These are phyloP conservation scores for Chloranthus sessilifolius DNA, from an alignment of 164 flowering plant species.

Conservation along the genomic window DNA sequence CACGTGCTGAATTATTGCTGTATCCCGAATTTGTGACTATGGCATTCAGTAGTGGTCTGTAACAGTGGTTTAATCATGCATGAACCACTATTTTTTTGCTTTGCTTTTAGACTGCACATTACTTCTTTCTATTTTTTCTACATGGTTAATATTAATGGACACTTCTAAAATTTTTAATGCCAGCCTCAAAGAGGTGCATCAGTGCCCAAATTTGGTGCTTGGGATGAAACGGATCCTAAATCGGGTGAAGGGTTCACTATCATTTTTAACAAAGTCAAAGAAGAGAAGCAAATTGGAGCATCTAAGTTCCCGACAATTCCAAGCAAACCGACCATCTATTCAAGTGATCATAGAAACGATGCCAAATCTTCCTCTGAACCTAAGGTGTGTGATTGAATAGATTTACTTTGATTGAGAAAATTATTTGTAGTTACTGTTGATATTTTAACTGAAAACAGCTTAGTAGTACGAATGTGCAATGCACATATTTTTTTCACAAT, in stretches of 20 bases:
- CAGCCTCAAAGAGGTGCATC: constrained; percentile 41
- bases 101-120: neutral
- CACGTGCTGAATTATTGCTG: too few relatives aligned
- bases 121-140: neutral
- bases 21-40: too few relatives aligned
- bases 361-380: constrained; percentile 12
- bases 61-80: too few relatives aligned
- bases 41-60: too few relatives aligned
- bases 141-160: neutral
- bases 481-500: neutral
- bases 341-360: constrained; percentile 14
- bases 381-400: constrained; percentile 21
- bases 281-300: constrained; percentile 43
- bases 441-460: too few relatives aligned
- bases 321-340: constrained; percentile 8
- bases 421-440: too few relatives aligned
- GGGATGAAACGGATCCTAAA: constrained; percentile 62
- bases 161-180: neutral
- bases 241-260: constrained; percentile 63
- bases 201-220: constrained; percentile 62
- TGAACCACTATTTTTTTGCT: neutral
- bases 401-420: neutral
- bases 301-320: constrained; percentile 20
- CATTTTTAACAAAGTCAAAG: constrained; percentile 53
- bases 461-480: neutral